These are phyloP conservation scores for Calonectria ilicicola DNA, from an alignment of 2,329 filamentous ascomycete genomes.

Conservation along the genomic window DNA sequence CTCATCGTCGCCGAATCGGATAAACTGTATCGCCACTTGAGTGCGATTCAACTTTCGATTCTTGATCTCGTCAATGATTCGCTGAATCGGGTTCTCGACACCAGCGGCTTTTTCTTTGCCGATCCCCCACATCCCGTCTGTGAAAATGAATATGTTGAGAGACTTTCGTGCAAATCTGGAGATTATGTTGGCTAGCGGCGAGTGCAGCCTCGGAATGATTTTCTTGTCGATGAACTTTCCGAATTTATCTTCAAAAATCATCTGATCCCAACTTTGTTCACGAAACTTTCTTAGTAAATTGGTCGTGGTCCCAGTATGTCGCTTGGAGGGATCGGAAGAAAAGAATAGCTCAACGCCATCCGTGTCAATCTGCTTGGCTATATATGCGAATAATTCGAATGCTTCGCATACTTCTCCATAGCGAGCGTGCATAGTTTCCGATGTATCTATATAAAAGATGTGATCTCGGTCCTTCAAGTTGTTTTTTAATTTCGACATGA, in stretches of 20 bases:
- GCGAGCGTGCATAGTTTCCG: background rate
- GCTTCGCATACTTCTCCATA: background rate
- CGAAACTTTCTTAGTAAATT: too few relatives aligned
- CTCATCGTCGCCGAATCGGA: background rate
- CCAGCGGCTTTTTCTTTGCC: background rate
- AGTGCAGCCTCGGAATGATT: background rate
- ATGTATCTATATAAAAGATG: background rate
- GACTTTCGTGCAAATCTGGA: background rate
- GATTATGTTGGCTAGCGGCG: background rate
- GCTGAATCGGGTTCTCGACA: background rate
- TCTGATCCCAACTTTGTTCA: background rate
- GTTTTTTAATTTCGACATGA: background rate
- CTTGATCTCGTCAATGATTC: background rate
- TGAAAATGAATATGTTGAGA: background rate
- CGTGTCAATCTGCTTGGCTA: background rate
- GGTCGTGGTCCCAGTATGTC: background rate
- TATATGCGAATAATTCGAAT: background rate
- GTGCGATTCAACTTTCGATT: background rate
- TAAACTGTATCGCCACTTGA: background rate
- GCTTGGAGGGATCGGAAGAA: background rate
- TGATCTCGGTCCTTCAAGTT: background rate
- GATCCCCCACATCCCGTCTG: background rate
- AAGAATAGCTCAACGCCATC: background rate
- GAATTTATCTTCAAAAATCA: background rate
- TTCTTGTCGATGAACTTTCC: background rate